Conservation (phyloP, 495 filamentous ascomycete species). For the Penicillium paradoxum region DNA sequence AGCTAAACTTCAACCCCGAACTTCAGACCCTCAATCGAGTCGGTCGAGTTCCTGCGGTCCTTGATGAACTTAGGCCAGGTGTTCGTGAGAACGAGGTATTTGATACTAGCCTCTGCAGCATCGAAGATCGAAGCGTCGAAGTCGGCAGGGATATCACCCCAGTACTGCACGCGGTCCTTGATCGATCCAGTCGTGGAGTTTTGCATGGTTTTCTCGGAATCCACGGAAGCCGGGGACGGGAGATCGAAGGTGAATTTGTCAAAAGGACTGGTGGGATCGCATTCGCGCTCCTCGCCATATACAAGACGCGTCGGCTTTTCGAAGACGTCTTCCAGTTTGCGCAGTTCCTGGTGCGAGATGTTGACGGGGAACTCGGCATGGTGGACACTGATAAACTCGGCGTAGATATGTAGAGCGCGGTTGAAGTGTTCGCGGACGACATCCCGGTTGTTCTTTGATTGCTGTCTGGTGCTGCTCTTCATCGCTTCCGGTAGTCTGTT, state of each 20-base stretch:
- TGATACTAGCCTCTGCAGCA: slow-evolving; percentile 55
- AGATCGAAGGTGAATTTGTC: slow-evolving; percentile 19
- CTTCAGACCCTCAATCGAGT: slow-evolving; percentile 13
- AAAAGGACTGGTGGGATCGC: slow-evolving; percentile 31
- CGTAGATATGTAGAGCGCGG: slow-evolving; percentile 53
- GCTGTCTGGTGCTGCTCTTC: slow-evolving; percentile 11
- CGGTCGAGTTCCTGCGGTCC: slow-evolving; percentile 14
- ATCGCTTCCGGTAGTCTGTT: slow-evolving; percentile 17
- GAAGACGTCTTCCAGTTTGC: slow-evolving; percentile 47
- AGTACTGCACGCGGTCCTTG: slow-evolving; percentile 28
- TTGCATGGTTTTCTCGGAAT: slow-evolving; percentile 20
- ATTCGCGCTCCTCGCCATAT: slow-evolving; percentile 29
- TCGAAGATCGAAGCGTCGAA: slow-evolving; percentile 56
- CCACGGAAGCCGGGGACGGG: slow-evolving; percentile 17
- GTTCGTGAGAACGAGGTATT: slow-evolving; percentile 64
- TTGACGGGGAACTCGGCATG: slow-evolving; percentile 61
- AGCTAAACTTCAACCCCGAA: slow-evolving; percentile 7
- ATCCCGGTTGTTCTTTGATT: slow-evolving; percentile 21
- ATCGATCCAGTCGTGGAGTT: slow-evolving; percentile 8
- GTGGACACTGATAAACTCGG: slow-evolving; percentile 49
- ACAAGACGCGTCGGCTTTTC: slow-evolving; percentile 33
- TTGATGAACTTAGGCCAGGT: slow-evolving; percentile 64
- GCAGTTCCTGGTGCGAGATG: slow-evolving; percentile 48
- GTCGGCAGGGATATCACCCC: slow-evolving; percentile 40
- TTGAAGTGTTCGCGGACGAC: slow-evolving; percentile 42